Percentiles rank a stretch among this genome's conserved stretches.
Conservation (phyloP, 2,329 filamentous ascomycete species). For the Diaporthe destruens region DNA sequence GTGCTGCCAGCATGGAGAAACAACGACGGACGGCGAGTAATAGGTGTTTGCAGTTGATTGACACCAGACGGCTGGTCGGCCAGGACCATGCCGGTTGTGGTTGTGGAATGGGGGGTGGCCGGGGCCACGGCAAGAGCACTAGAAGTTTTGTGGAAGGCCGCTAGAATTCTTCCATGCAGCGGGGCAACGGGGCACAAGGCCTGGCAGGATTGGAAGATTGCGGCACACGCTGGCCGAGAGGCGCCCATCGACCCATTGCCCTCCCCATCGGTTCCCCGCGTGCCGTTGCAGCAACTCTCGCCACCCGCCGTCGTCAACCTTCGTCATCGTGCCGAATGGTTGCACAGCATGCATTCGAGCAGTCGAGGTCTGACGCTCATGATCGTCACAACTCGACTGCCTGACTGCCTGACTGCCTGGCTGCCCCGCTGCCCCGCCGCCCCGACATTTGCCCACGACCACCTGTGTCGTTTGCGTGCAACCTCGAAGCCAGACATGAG, state of each 20-base stretch:
- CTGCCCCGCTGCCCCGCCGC: too few species aligned
- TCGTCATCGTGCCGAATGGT: slow-evolving; percentile 22
- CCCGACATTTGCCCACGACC: too few species aligned
- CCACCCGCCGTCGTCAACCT: slow-evolving; percentile 1
- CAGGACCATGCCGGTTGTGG: slow-evolving; percentile 23
- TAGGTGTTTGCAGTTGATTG: slow-evolving; percentile 4
- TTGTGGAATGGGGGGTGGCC: slow-evolving; percentile 6
- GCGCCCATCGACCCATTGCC: slow-evolving; percentile 1
- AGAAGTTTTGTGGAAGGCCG: slow-evolving; percentile 38
- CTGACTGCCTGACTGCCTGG: too few species aligned
- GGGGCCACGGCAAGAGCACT: slow-evolving; percentile 28
- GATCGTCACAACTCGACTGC: slow-evolving; percentile 22
- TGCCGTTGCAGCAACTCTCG: background rate
- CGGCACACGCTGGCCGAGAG: slow-evolving; percentile 1
- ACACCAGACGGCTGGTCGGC: slow-evolving; percentile 5
- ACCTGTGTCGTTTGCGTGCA: slow-evolving; percentile 8
- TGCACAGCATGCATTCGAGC: background rate
- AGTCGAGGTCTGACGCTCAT: slow-evolving; percentile 4
- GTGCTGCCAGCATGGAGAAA: slow-evolving; percentile 7
- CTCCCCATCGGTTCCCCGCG: slow-evolving; percentile 18
- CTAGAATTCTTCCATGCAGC: slow-evolving; percentile 35
- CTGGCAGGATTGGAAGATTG: background rate
- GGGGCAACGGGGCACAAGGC: background rate
- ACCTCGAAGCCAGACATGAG: background rate
- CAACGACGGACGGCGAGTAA: slow-evolving; percentile 25